A percentile compares a stretch with the other conserved stretches of the same genome.
phyloP scores from a whole-genome alignment of 1,139 yeast genomes.

The Zygoascus hellenicus region DNA sequence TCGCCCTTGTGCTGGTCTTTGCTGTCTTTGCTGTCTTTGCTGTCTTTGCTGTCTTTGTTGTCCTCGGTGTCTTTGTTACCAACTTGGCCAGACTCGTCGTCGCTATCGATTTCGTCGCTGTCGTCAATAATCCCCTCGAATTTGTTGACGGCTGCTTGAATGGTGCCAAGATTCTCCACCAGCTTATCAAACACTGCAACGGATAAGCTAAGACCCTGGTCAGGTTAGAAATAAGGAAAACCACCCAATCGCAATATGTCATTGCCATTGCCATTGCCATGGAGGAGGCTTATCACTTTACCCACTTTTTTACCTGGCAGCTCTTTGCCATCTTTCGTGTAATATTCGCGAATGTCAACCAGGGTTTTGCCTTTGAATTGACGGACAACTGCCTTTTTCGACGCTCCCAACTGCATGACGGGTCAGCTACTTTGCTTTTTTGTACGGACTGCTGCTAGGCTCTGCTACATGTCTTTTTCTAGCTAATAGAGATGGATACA shows the following conservation, averaged over 20 bases:
- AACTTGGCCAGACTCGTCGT: no score
- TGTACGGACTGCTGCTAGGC: no score
- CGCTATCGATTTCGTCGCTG: constrained; percentile 12
- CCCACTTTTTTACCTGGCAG: constrained; percentile 69
- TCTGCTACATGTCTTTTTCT: no score
- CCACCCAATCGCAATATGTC: background rate
- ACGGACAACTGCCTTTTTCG: constrained; percentile 66
- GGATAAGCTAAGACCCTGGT: constrained; percentile 66
- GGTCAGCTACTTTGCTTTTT: background rate
- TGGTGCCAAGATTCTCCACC: constrained; percentile 46
- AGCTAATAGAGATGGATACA: no score
- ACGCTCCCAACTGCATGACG: constrained; percentile 48
- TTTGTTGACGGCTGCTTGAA: constrained; percentile 51
- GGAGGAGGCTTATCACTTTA: background rate
- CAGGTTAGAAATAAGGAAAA: background rate
- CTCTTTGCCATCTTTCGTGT: constrained; percentile 53
- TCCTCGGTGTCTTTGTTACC: no score
- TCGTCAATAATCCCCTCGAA: constrained; percentile 16
- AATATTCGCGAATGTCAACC: constrained; percentile 79
- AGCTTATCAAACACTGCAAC: constrained; percentile 62
- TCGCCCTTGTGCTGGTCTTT: no score
- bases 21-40: no score
- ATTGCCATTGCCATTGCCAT: no score
- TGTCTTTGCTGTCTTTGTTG: background rate
- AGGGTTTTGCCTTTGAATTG: constrained; percentile 58